Percentiles rank a stretch among this genome's conserved stretches.
These are phyloP conservation scores for Chamaecyparis obtusa DNA, from an alignment of 75 land plant genomes.

Conservation along the genomic window DNA sequence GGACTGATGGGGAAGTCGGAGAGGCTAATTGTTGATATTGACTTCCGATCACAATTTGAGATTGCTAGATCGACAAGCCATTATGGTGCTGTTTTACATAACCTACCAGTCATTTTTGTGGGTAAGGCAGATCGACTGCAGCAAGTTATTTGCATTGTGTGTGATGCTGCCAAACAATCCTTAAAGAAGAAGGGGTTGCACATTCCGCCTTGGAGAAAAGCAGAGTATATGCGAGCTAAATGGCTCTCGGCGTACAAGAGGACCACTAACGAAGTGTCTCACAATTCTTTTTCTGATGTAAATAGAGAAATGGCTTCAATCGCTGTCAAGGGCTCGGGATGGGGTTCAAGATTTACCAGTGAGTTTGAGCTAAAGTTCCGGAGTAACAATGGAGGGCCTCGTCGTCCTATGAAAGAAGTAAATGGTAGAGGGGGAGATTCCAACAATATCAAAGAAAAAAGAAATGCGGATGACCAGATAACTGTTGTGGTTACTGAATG, in stretches of 20 bases:
- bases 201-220: conserved; percentile 92
- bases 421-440: not conserved
- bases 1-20: conserved; percentile 18
- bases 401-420: not conserved
- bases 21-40: conserved; percentile 75
- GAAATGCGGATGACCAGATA: conserved; percentile 13
- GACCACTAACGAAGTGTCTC: conserved; percentile 22
- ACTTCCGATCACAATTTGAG: conserved; percentile 87
- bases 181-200: conserved; percentile 83
- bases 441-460: not conserved
- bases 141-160: conserved; percentile 65
- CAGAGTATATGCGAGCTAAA: conserved; percentile 84
- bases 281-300: not conserved
- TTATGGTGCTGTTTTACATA: conserved; percentile 57
- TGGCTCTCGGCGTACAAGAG: conserved; percentile 81
- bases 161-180: conserved; percentile 77
- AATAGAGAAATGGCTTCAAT: conserved; percentile 7
- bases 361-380: conserved; percentile 37
- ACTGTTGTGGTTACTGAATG: conserved; percentile 27
- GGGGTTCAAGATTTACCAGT: conserved; percentile 31
- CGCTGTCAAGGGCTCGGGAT: conserved; percentile 27
- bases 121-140: conserved; percentile 75
- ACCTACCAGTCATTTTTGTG: conserved; percentile 70
- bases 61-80: conserved; percentile 76
- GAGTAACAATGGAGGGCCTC: conserved; percentile 6